Base-by-base conservation (phyloP, 495 filamentous ascomycete species). In the Aspergillus biplanus region DNA sequence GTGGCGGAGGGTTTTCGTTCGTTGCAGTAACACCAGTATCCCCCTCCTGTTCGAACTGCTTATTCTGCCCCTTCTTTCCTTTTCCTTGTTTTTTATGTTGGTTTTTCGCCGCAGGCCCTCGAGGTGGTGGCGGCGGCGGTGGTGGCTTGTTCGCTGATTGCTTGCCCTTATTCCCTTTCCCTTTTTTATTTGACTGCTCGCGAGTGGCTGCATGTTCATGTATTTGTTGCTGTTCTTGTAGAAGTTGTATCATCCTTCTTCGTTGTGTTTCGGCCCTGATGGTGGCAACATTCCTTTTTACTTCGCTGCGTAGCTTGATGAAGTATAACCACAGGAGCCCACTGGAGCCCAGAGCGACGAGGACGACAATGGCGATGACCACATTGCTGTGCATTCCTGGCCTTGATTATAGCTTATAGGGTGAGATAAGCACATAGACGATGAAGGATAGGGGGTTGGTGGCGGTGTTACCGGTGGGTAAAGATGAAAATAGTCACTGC, bases 341-440 rank as follows among this genome's bases (percentile, higher is more conserved):
- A 12, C 39, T 49, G 12, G 62, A 31, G 50, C 56, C 49, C 31
- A 64, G 56, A 13, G 50, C 46, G 48, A 55, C 18, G 7, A 64
- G 11, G 37, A 64, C 15, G 34, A 64, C 39, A 27, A 64, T 47
- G 37, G 62, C 56, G 39, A 64, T 56, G 32, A 59, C 53, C 5
- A 16, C 32, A 37, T 64, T 64, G 9, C 37, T 35, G 48, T 55
- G 49, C 62, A 64, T 64, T 15, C 18, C 33, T 8, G 3, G 11
- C 5, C 31, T 5, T 27, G 21, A 27, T 27, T 27, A 27, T 1
- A 27, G 21, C 21, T 27, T 27, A 27, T 27, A 27, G 21, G 2
- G 21, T 27, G 21, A 27, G 21, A 27, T 27, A 27, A 27, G 21
- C 21, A 2, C 21, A 27, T 27, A 27, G 1, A 27, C 21, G 21